phyloP scores from a whole-genome alignment of 2,329 filamentous ascomycete genomes.

The Nemania abortiva region DNA sequence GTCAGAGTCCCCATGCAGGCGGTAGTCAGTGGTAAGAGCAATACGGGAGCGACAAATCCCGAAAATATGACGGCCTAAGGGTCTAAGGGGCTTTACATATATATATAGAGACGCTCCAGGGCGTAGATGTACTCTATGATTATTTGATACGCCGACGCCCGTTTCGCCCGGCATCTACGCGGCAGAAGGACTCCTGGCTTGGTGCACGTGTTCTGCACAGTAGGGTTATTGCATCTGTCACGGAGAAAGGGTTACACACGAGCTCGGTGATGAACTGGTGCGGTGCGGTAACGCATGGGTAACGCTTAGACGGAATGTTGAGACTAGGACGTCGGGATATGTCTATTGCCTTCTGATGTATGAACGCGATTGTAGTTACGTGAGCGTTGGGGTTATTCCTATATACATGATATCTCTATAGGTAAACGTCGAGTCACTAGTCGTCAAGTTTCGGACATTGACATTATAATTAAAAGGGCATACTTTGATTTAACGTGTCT shows the following conservation, averaged over 20 bases:
- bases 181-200: neutral
- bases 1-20: slow-evolving; percentile 4
- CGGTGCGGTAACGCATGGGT: neutral
- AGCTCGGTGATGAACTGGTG: neutral
- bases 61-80: neutral
- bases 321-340: neutral
- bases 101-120: slow-evolving; percentile 3
- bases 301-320: neutral
- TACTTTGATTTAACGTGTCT: neutral
- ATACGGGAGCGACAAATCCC: neutral
- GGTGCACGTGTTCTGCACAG: neutral
- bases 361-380: neutral
- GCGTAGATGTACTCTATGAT: neutral
- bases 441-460: no score
- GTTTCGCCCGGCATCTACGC: neutral
- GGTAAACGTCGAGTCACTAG: neutral
- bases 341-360: neutral
- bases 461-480: neutral
- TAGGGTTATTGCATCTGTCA: slow-evolving; percentile 1
- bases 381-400: neutral
- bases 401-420: neutral
- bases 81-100: neutral
- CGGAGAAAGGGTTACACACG: neutral
- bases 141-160: slow-evolving; percentile 19
- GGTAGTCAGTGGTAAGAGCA: slow-evolving; percentile 16